Evolutionary conservation across 1,284 basidiomycete species (phyloP), one percentile per base, ranked within the genome.

Genomic region (Leccinum fuscescens): DNA sequence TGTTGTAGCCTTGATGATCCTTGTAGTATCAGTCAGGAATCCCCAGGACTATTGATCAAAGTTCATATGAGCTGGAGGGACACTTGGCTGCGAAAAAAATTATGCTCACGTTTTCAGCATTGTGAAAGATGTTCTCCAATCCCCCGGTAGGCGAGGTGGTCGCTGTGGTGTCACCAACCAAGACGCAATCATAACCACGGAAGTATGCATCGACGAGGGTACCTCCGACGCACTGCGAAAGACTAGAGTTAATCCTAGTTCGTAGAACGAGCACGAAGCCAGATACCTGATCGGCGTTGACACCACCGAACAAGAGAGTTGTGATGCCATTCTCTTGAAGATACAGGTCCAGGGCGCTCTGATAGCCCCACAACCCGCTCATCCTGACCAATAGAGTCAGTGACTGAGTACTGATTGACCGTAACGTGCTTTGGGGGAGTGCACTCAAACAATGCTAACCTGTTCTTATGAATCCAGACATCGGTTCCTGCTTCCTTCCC

Each of bases 391-490:
- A 15, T 60, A n/a, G 44, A 56, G 29, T 35, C 24, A 44, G 29
- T 4, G 27, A 35, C 31, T 31, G 29, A 29, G n/a, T n/a, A n/a
- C n/a, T n/a, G n/a, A n/a, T 31, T 52, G 17, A 33, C 27, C 24
- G 4, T 0, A 29, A 29, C 12, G 12, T 17, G 55, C 22, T 54
- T 24, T 31, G 29, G 24, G 6, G 6, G 20, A 15, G 31, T 33
- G 29, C 44, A 9, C 31, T 15, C 44, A 60, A 22, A 0, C 29
- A 20, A 5, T 20, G 33, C 75, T 22, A 64, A 84, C 86, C 86
- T 76, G 70, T 88, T 89, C 72, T 89, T 89, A 71, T 89, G 83
- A 58, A 89, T 84, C 86, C 86, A 89, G 57, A 86, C 77, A 72
- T 89, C 86, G 20, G 84, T 85, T 0, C 85, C 86, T 6, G 71